Base-by-base conservation (phyloP, 179 eudicot genomes). In the Corrigiola litoralis region DNA sequence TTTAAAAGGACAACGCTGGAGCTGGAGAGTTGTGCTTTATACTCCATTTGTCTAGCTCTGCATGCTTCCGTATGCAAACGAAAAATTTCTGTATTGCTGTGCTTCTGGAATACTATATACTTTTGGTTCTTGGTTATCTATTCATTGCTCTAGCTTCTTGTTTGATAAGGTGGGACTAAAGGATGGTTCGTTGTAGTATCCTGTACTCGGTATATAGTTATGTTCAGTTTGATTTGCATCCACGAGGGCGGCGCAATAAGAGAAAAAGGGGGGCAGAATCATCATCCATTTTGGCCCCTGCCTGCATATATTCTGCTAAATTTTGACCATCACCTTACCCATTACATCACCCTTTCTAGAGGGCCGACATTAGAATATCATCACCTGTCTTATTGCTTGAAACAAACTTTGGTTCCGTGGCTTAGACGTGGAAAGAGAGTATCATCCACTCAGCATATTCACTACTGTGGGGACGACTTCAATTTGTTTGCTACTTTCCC, bases 321-420 rank as follows among this genome's bases (percentile, higher is more conserved):
- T 4, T 68, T 63, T 68, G 77, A 62, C 68, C 69, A 34, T 49
- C 44, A 23, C 29, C 45, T 16, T 12, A 36, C 34, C 17, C 23
- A 36, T 42, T 33, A 24, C 68, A 44, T 66, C 38, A 72, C 6
- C 29, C 37, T 32, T 72, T 67, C 77, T 72, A 72, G 72, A 72
- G 72, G 60, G 72, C 66, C 66, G 65, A 58, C 58, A 1, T 68
- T 28, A 38, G 12, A 38, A 2, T 5, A 38, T n/a, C n/a, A n/a
- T n/a, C n/a, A n/a, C n/a, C n/a, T n/a, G n/a, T n/a, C n/a, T n/a
- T n/a, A n/a, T n/a, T n/a, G n/a, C n/a, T n/a, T n/a, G n/a, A 36
- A 17, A 61, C 56, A 60, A 40, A 51, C 9, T 25, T 14, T 11
- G 42, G 13, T 47, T 52, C n/a, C 48, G 76, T 74, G 73, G 66